These are phyloP conservation scores for Mallotus japonicus DNA, from an alignment of 441 rosid species.

Conservation along the genomic window DNA sequence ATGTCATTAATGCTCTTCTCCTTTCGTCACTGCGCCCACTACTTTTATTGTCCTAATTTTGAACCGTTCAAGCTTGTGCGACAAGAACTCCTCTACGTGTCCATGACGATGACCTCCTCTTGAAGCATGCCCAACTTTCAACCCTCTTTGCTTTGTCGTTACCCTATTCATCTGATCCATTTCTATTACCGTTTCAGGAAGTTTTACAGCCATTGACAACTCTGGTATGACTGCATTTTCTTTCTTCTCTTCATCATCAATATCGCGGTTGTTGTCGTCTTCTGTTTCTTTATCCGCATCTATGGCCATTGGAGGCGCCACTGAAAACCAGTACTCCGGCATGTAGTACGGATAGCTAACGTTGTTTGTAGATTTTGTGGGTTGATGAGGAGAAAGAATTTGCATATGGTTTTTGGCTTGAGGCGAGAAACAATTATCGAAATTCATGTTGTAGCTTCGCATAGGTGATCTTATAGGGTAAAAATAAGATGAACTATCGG, in stretches of 20 bases:
- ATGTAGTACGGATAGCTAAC: neutral
- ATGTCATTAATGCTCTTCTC: neutral
- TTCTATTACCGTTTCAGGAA: neutral
- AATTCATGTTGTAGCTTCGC: neutral
- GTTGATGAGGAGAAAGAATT: neutral
- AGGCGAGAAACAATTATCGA: neutral
- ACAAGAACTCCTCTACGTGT: too few relatives aligned
- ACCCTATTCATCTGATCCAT: neutral
- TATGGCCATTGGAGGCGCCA: conserved; percentile 1
- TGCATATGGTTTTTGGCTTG: neutral
- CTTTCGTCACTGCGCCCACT: neutral
- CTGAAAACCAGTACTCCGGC: neutral
- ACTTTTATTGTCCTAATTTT: neutral
- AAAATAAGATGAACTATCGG: neutral
- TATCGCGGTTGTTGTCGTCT: too few relatives aligned
- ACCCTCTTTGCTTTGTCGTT: neutral
- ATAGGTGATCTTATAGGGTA: neutral
- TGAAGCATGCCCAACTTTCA: neutral
- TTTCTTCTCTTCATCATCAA: neutral
- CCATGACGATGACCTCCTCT: neutral
- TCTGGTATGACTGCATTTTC: neutral
- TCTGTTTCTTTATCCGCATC: neutral
- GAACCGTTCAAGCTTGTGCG: neutral
- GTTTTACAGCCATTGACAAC: neutral
- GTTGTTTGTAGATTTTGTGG: neutral